A percentile compares a stretch with the other conserved stretches of the same genome.
Conservation (phyloP, 2,329 filamentous ascomycete species). For the Ceratocystis smalleyi region DNA sequence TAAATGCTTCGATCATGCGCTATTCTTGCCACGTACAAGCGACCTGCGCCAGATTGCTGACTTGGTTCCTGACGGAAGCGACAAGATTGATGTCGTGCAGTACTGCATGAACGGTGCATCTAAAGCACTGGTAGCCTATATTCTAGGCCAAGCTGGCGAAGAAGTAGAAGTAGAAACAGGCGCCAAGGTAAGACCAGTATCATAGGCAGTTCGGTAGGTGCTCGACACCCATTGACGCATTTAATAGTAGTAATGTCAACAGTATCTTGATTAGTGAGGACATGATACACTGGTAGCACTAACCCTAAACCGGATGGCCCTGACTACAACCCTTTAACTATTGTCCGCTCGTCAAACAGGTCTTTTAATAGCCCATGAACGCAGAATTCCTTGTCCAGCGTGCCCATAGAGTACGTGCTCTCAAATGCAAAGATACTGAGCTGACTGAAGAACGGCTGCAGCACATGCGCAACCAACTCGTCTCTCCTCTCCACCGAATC, state of each 20-base stretch:
- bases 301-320: not conserved
- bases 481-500: conserved; percentile 44
- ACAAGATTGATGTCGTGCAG: conserved; percentile 61
- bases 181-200: too few species aligned
- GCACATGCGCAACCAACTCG: conserved; percentile 57
- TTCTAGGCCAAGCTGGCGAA: conserved; percentile 26
- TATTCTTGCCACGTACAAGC: conserved; percentile 77
- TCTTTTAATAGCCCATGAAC: conserved; percentile 51
- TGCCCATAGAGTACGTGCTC: conserved; percentile 72
- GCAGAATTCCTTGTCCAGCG: conserved; percentile 50
- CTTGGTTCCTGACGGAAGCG: conserved; percentile 28
- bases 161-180: not conserved
- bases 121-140: conserved; percentile 58
- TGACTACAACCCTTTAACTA: conserved; percentile 41
- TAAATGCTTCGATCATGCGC: conserved; percentile 42
- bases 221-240: not conserved
- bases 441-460: conserved; percentile 80
- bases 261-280: not conserved
- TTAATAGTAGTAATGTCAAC: not conserved
- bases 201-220: not conserved
- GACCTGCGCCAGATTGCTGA: conserved; percentile 63
- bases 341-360: conserved; percentile 62
- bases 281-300: not conserved
- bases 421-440: conserved; percentile 90
- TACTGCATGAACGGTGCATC: conserved; percentile 86